Conservation (phyloP, 805 yeast genomes). For the Saccharomycopsis guyanensis region DNA sequence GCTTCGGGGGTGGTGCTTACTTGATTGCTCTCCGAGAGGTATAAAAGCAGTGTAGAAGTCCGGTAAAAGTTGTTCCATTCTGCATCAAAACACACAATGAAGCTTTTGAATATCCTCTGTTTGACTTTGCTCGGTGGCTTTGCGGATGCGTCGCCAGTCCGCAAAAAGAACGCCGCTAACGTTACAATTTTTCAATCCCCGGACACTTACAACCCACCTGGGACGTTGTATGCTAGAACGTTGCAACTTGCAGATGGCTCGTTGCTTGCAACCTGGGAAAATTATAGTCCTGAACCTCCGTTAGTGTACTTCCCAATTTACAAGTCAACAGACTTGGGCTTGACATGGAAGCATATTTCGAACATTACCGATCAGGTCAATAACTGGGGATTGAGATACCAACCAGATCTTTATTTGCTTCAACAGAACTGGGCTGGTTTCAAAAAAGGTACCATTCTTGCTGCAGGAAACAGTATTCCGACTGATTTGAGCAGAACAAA, state of each 20-base stretch:
- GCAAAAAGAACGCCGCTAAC: not conserved
- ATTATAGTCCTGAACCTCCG: not conserved
- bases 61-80: too few species aligned
- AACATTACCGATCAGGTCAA: slow-evolving; percentile 2
- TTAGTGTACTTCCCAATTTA: not conserved
- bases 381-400: not conserved
- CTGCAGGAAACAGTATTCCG: not conserved
- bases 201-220: not conserved
- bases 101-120: not conserved
- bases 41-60: too few species aligned
- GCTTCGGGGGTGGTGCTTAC: too few species aligned
- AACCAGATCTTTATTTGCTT: not conserved
- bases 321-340: not conserved
- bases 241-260: not conserved
- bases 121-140: not conserved
- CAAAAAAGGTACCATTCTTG: not conserved
- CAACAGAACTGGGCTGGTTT: not conserved
- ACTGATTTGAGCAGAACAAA: not conserved
- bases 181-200: not conserved
- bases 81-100: not conserved
- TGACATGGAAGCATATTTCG: not conserved
- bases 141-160: not conserved
- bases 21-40: too few species aligned
- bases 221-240: not conserved
- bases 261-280: not conserved